Evolutionary conservation across 805 yeast species (phyloP).

Genomic region (Cyberlindnera samutprakarnensis): DNA sequence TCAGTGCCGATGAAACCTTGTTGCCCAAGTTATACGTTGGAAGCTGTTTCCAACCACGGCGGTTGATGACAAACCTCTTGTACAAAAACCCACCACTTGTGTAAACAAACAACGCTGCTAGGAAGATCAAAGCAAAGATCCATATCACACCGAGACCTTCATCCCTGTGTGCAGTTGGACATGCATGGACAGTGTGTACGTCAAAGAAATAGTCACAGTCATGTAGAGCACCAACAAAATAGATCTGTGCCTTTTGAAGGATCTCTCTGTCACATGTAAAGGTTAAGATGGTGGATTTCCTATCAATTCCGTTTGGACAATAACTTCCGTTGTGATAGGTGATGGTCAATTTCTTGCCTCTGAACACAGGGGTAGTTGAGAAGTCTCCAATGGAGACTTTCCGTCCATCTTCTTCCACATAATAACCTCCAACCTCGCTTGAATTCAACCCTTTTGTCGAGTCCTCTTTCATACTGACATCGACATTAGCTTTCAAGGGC

Average conservation of each 20-base stretch:
- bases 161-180: slow-evolving; percentile 67
- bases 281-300: slow-evolving; percentile 58
- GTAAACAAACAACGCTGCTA: slow-evolving; percentile 34
- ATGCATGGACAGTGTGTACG: slow-evolving; percentile 77
- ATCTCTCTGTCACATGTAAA: slow-evolving; percentile 78
- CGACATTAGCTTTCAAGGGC: slow-evolving; percentile 30
- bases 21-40: slow-evolving; percentile 22
- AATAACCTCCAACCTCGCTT: slow-evolving; percentile 49
- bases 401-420: slow-evolving; percentile 36
- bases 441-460: slow-evolving; percentile 23
- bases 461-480: slow-evolving; percentile 22
- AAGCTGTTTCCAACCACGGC: slow-evolving; percentile 29
- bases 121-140: slow-evolving; percentile 48
- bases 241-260: slow-evolving; percentile 52
- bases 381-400: slow-evolving; percentile 55
- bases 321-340: slow-evolving; percentile 64
- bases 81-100: slow-evolving; percentile 35
- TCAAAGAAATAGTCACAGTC: slow-evolving; percentile 83
- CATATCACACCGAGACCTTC: slow-evolving; percentile 60
- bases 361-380: slow-evolving; percentile 51
- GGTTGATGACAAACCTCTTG: slow-evolving; percentile 27
- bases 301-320: slow-evolving; percentile 47
- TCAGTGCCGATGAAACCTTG: slow-evolving; percentile 19
- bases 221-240: slow-evolving; percentile 63
- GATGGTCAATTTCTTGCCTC: slow-evolving; percentile 65